A percentile compares a stretch with the other conserved stretches of the same genome.
These are phyloP conservation scores for Candida neerlandica DNA, from an alignment of 1,139 yeast species.

Conservation along the genomic window DNA sequence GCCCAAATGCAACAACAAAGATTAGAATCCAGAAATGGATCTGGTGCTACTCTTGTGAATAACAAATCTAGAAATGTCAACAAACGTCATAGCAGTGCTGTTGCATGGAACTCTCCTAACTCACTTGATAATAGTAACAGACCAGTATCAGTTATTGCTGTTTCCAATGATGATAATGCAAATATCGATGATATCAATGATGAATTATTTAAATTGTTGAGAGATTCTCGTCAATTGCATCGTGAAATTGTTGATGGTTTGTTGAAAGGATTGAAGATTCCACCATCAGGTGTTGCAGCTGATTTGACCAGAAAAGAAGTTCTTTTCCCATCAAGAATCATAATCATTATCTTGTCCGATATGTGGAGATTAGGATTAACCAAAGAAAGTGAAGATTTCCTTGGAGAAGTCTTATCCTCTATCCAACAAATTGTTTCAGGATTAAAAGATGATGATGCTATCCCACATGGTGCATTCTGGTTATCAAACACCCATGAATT, in stretches of 20 bases:
- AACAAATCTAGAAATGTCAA: constrained; percentile 34
- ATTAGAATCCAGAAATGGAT: constrained; percentile 10
- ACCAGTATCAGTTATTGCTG: constrained; percentile 64
- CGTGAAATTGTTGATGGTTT: constrained; percentile 87
- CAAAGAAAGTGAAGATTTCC: constrained; percentile 85
- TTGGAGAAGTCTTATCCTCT: constrained; percentile 86
- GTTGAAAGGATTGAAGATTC: constrained; percentile 84
- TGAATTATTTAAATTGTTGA: constrained; percentile 70
- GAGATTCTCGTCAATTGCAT: constrained; percentile 78
- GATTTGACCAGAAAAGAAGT: constrained; percentile 89
- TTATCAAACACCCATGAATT: constrained; percentile 94
- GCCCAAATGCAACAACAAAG: constrained; percentile 48
- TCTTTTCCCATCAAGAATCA: constrained; percentile 92
- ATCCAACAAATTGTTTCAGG: constrained; percentile 78
- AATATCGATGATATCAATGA: constrained; percentile 71
- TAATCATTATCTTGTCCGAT: constrained; percentile 88
- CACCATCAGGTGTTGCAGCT: constrained; percentile 81
- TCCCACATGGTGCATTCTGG: constrained; percentile 97
- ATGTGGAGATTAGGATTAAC: constrained; percentile 99
- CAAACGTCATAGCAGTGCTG: constrained; percentile 48
- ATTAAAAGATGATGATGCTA: constrained; percentile 81
- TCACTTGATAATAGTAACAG: constrained; percentile 42
- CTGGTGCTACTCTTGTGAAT: constrained; percentile 19
- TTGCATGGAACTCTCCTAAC: constrained; percentile 37
- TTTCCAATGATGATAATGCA: constrained; percentile 56